Conservation (phyloP, 164 flowering plant species). For the Tinospora cordifolia region DNA sequence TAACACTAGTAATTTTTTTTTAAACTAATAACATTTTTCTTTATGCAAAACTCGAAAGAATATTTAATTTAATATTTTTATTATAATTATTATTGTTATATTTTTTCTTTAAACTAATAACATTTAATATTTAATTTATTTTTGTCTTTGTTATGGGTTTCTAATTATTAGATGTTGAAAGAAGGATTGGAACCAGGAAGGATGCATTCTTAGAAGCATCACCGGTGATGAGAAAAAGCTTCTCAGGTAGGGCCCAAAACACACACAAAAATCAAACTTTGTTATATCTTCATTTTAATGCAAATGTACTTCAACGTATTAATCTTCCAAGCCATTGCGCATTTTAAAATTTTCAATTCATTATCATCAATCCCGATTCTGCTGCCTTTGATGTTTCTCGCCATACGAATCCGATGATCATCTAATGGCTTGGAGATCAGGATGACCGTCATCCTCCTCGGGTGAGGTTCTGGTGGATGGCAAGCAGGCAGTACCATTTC, state of each 20-base stretch:
- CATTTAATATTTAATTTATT: neutral
- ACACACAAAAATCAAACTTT: neutral
- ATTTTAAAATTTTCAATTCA: too few relatives aligned
- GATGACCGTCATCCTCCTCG: too few relatives aligned
- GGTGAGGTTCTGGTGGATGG: neutral
- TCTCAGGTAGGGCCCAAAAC: conserved; percentile 42
- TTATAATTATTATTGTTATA: too few relatives aligned
- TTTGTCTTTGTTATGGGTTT: neutral
- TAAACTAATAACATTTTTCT: too few relatives aligned
- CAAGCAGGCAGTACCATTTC: neutral
- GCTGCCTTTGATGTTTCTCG: neutral
- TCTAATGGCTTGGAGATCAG: neutral
- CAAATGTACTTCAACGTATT: neutral
- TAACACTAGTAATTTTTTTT: too few relatives aligned
- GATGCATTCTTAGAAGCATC: conserved; percentile 37
- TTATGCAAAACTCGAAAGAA: too few relatives aligned
- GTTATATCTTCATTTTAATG: neutral
- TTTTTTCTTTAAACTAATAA: too few relatives aligned
- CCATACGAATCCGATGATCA: neutral
- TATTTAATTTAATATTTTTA: too few relatives aligned
- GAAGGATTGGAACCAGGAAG: conserved; percentile 27
- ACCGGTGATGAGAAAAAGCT: conserved; percentile 38
- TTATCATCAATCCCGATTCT: neutral
- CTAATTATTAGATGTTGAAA: conserved; percentile 33
- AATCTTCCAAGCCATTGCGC: too few relatives aligned